A percentile compares a stretch with the other conserved stretches of the same genome.
Conservation (phyloP, 805 yeast genomes). For the Kuraishia borneana region DNA sequence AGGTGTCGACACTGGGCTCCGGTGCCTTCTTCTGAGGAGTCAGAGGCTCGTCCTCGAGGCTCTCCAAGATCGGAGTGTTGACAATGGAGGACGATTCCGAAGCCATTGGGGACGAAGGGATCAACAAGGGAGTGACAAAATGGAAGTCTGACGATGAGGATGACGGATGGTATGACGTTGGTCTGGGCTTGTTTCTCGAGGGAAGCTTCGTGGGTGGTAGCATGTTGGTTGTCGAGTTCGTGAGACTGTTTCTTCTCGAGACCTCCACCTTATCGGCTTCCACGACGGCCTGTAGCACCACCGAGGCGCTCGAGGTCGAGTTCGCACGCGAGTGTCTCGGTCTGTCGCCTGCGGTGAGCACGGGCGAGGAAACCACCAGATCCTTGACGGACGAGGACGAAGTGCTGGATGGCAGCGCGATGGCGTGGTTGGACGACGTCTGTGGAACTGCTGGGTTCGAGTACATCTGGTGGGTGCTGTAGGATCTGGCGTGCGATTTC, state of each 20-base stretch:
- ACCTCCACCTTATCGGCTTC: constrained; percentile 39
- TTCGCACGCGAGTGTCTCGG: neutral
- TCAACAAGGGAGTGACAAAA: neutral
- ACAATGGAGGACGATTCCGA: neutral
- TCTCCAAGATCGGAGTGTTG: neutral
- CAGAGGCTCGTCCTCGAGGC: neutral
- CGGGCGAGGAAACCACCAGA: constrained; percentile 2
- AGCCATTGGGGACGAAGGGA: neutral
- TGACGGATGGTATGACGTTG: constrained; percentile 76
- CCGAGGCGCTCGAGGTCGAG: constrained; percentile 41
- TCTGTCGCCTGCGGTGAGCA: neutral
- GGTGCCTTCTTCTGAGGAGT: constrained; percentile 10
- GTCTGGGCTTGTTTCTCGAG: constrained; percentile 50
- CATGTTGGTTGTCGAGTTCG: constrained; percentile 5
- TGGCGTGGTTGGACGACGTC: constrained; percentile 52
- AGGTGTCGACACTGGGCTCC: constrained; percentile 20
- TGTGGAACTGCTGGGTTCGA: constrained; percentile 57
- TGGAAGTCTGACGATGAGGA: constrained; percentile 19
- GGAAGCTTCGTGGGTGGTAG: constrained; percentile 21
- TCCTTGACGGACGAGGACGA: constrained; percentile 14
- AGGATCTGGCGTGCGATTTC: constrained; percentile 19
- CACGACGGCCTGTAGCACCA: constrained; percentile 65
- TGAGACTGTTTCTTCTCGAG: constrained; percentile 19
- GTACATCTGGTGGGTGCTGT: constrained; percentile 27
- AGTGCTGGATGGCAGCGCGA: constrained; percentile 26